phyloP scores from a whole-genome alignment of 1,139 yeast species.

The Taiozyma onychis region DNA sequence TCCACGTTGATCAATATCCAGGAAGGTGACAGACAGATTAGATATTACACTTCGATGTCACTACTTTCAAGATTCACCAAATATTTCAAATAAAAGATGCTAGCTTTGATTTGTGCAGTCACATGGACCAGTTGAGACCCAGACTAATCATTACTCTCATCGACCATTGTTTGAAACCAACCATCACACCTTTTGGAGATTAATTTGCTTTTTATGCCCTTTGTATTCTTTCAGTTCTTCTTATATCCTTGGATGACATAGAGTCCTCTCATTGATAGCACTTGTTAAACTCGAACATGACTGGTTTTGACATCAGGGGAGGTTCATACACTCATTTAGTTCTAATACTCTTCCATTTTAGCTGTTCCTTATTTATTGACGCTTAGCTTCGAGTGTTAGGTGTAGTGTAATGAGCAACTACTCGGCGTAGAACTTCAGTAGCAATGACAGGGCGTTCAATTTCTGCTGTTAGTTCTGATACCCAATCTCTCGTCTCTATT shows the following conservation, averaged over 20 bases:
- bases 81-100: slow-evolving; percentile 15
- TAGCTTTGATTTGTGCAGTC: not conserved
- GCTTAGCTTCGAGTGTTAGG: not conserved
- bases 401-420: not conserved
- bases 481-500: slow-evolving; percentile 21
- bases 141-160: slow-evolving; percentile 1
- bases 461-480: slow-evolving; percentile 9
- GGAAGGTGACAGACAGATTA: slow-evolving; percentile 12
- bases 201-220: slow-evolving; percentile 1
- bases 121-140: not conserved
- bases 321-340: not conserved
- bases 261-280: not conserved
- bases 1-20: slow-evolving; percentile 8
- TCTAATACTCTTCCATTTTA: not conserved
- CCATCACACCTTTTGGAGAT: not conserved
- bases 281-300: not conserved
- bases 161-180: not conserved
- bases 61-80: slow-evolving; percentile 18
- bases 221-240: not conserved
- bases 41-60: slow-evolving; percentile 22
- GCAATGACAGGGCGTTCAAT: not conserved
- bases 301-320: not conserved
- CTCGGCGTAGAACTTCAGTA: not conserved
- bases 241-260: not conserved
- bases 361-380: not conserved